Evolutionary conservation across 2,329 filamentous ascomycete genomes (phyloP).

Genomic region (Diaporthe helianthi): DNA sequence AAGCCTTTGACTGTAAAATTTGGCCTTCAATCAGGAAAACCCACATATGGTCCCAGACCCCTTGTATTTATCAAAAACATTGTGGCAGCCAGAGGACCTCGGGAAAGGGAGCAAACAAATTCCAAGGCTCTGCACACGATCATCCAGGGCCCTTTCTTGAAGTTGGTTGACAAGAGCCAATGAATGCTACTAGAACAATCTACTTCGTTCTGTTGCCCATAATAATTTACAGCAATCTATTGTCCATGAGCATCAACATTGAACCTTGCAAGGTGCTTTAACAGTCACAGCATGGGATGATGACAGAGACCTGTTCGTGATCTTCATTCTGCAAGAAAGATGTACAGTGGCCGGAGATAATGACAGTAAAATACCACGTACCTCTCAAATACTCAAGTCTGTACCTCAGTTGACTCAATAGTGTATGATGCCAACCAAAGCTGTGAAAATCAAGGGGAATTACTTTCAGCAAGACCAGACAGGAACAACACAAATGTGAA

Average conservation of each 20-base stretch:
- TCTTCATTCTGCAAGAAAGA: background rate
- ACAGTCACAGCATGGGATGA: background rate
- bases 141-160: background rate
- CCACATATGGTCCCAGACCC: too few species aligned
- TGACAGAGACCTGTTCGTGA: background rate
- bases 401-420: too few species aligned
- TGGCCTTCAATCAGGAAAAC: background rate
- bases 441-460: background rate
- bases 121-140: too few species aligned
- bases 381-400: background rate
- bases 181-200: too few species aligned
- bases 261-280: background rate
- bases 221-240: background rate
- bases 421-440: background rate
- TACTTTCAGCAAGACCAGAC: background rate
- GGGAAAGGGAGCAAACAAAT: background rate
- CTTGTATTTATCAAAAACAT: background rate
- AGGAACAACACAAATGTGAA: background rate
- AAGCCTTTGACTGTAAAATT: background rate
- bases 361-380: background rate
- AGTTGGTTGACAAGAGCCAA: too few species aligned
- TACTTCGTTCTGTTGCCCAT: too few species aligned
- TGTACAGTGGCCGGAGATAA: too few species aligned
- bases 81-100: background rate
- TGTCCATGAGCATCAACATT: background rate